A percentile compares a stretch with the other conserved stretches of the same genome.
Evolutionary conservation across 192 early-diverging fungal species (phyloP).

Genomic region (Podila clonocystis): DNA sequence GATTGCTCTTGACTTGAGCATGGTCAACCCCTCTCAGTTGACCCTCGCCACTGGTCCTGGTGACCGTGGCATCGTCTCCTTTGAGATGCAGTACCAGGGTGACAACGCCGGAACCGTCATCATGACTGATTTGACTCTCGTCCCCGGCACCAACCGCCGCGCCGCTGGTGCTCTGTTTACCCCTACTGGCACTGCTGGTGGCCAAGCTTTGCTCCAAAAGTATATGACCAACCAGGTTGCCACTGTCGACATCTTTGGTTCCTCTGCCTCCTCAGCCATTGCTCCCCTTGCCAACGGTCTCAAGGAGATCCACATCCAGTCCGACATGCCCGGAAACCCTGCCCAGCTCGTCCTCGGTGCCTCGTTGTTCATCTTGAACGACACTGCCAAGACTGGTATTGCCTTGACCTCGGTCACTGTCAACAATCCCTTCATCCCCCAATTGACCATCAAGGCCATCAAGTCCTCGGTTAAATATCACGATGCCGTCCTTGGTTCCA

Average conservation of each 20-base stretch:
- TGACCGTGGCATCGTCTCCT: conserved; percentile 55
- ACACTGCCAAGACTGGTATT: conserved; percentile 54
- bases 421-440: conserved; percentile 64
- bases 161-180: conserved; percentile 59
- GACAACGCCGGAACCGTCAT: conserved; percentile 57
- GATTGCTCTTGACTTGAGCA: conserved; percentile 51
- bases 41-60: conserved; percentile 58
- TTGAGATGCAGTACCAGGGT: conserved; percentile 57
- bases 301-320: conserved; percentile 45
- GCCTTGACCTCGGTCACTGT: conserved; percentile 60
- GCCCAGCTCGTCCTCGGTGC: conserved; percentile 56
- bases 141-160: conserved; percentile 55
- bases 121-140: conserved; percentile 54
- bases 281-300: conserved; percentile 58
- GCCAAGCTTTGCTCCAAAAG: conserved; percentile 58
- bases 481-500: conserved; percentile 54
- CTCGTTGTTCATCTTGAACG: conserved; percentile 50
- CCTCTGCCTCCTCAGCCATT: conserved; percentile 53
- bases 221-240: conserved; percentile 60
- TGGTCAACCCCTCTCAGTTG: conserved; percentile 60
- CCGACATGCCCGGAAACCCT: conserved; percentile 61
- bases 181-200: conserved; percentile 55
- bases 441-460: conserved; percentile 59
- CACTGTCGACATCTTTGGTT: conserved; percentile 55
- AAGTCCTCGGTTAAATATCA: conserved; percentile 55